phyloP scores from a whole-genome alignment of 768 basidiomycete genomes.

The Gloeophyllum trabeum region DNA sequence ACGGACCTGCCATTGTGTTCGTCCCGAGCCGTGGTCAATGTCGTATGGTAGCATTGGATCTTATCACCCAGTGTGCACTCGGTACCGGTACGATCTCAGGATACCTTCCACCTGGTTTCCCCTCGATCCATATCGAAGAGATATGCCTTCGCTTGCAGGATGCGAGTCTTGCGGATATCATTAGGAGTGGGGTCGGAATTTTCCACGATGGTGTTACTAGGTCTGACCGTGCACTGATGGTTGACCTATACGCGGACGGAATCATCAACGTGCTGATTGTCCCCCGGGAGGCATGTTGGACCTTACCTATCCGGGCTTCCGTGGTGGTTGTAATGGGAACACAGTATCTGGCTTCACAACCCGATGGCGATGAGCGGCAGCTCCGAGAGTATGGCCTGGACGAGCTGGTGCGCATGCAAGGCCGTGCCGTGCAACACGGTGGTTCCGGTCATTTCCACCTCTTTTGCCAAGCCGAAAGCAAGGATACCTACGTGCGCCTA shows the following conservation, averaged over 20 bases:
- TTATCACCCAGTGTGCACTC: constrained; percentile 81
- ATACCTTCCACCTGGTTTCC: constrained; percentile 43
- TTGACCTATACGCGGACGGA: constrained; percentile 76
- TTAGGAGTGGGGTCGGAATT: constrained; percentile 82
- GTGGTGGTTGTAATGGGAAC: constrained; percentile 88
- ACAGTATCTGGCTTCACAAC: constrained; percentile 52
- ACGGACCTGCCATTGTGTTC: constrained; percentile 63
- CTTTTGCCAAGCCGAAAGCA: constrained; percentile 83
- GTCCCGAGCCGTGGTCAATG: constrained; percentile 82
- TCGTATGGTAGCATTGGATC: constrained; percentile 58
- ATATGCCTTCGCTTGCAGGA: constrained; percentile 53
- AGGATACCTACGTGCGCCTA: constrained; percentile 74
- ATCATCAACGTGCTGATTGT: constrained; percentile 72
- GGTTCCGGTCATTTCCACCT: constrained; percentile 62
- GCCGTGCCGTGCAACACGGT: constrained; percentile 53
- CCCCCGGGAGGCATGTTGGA: constrained; percentile 81
- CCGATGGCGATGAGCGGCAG: constrained; percentile 44
- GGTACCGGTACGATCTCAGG: constrained; percentile 59
- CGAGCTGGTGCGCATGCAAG: constrained; percentile 89
- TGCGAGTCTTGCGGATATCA: constrained; percentile 48
- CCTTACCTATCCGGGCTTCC: constrained; percentile 71
- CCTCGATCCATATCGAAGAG: constrained; percentile 45
- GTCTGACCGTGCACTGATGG: constrained; percentile 56
- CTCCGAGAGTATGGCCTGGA: constrained; percentile 70
- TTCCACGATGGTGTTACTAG: constrained; percentile 66